Evolutionary conservation across 2,329 filamentous ascomycete genomes (phyloP), one percentile per base, ranked within the genome.

Genomic region (Botrytis pseudocinerea): DNA sequence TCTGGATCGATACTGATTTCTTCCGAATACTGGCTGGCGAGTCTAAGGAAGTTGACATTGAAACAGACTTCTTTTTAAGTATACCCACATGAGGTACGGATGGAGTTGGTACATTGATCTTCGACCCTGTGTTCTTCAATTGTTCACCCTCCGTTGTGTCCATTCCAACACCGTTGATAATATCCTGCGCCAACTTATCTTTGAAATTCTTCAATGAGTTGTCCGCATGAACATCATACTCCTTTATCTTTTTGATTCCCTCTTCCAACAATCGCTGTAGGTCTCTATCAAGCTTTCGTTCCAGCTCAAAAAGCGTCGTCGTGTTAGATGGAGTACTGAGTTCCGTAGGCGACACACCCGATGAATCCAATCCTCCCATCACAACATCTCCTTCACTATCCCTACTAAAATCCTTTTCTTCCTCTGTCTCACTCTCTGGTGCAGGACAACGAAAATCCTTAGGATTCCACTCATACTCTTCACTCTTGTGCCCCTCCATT

Each of bases 141-240:
- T 14, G 42, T 32, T 48, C 32, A 42, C 22, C 35, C 20, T 38
- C n/a, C 20, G 38, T 4, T 16, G 10, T 48, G 9, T n/a, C n/a
- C 25, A 14, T 32, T 35, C 32, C 65, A 32, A 32, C 0, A 18
- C 25, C 35, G 22, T 32, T 25, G 48, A 42, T 28, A 16, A 54
- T 28, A 20, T 22, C 66, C 22, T 75, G 68, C 38, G 72, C 73
- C 35, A 78, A 66, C 7, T 69, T 62, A 16, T 73, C 35, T n/a
- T 74, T 68, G n/a, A 75, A 77, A 28, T 60, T 25, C 22, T 57
- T 48, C 7, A 70, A 3, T 4, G 69, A 69, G 8, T 63, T 35
- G 10, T 75, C 62, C 16, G 71, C 74, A 63, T 78, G 77, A n/a
- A 14, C n/a, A 69, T 78, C 76, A 46, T 79, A 78, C 5, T 38